These are phyloP conservation scores for Croton setiger DNA, from an alignment of 441 rosid genomes.

Conservation along the genomic window DNA sequence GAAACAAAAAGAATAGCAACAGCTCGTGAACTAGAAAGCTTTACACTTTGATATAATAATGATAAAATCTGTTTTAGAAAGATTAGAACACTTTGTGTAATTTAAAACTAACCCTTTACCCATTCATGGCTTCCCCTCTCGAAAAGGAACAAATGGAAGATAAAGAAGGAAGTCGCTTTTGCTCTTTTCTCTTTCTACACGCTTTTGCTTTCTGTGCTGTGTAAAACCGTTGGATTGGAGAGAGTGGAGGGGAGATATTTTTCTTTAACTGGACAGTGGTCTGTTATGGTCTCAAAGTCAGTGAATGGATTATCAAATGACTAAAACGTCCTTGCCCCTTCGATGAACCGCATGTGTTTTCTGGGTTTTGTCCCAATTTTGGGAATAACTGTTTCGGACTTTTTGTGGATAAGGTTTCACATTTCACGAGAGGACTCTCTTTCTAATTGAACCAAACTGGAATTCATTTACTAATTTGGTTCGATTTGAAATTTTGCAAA, in stretches of 20 bases:
- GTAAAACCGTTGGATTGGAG: constrained; percentile 9
- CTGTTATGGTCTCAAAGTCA: constrained; percentile 15
- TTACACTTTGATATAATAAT: background rate
- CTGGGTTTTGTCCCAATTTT: too few species aligned
- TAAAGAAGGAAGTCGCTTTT: background rate
- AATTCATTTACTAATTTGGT: too few species aligned
- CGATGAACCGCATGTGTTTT: background rate
- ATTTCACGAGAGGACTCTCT: constrained; percentile 20
- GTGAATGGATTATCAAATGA: constrained; percentile 11
- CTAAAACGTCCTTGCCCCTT: background rate
- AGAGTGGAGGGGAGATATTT: constrained; percentile 7
- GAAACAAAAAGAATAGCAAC: constrained; percentile 12
- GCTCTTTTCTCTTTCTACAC: background rate
- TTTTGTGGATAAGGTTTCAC: constrained; percentile 24
- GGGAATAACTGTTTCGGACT: background rate
- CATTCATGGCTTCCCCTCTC: background rate
- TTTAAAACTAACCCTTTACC: constrained; percentile 10
- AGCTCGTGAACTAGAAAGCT: constrained; percentile 43
- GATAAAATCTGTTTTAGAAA: background rate
- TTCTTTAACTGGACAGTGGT: background rate
- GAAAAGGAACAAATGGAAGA: background rate
- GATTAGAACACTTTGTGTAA: background rate
- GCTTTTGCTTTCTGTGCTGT: constrained; percentile 1
- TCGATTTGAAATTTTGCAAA: too few species aligned
- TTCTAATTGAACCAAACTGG: too few species aligned